Evolutionary conservation across 2,329 filamentous ascomycete species (phyloP), one percentile per base, ranked within the genome.

Genomic region (Nemania sp.): DNA sequence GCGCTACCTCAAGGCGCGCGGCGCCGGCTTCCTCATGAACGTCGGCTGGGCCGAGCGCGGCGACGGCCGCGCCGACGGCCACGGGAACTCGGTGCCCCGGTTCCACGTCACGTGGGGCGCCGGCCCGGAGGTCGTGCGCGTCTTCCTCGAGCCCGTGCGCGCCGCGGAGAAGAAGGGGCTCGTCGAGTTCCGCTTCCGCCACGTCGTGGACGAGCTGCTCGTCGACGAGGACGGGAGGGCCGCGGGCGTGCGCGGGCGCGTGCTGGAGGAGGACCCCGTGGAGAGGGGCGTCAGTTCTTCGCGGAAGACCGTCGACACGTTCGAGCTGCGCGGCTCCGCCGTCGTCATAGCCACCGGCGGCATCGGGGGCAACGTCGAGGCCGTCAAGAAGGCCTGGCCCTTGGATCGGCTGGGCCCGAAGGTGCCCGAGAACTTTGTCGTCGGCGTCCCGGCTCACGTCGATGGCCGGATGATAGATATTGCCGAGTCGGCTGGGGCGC

Each of bases 41-140:
- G 83, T 87, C 1, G 83, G 82, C 25, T 87, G 85, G 85, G 85
- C 85, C 1, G 85, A 87, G 76, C 76, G 85, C 5, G 85, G 85
- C 2, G 80, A 80, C 57, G 85, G 85, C 0, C 69, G 72, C 0
- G 81, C 84, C 0, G 79, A 81, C 3, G 84, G 84, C 2, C 85
- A 87, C 67, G 85, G 85, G 5, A 87, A 87, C 69, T 83, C 83
- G 12, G 84, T 87, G 1, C 85, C 85, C 2, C 72, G 85, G n/a
- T 87, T 88, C 68, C 85, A 88, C 68, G 59, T 87, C 32, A 81
- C 82, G 0, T 88, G 85, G 85, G 85, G 85, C 2, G 82, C 83
- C 0, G 85, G 85, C 0, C 85, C 85, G 3, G 84, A 86, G 70
- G 77, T 87, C 1, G 84, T 87, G 52, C 75, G 82, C 15, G 76